phyloP scores from a whole-genome alignment of 1,284 basidiomycete genomes.

The Boletus sp. region DNA sequence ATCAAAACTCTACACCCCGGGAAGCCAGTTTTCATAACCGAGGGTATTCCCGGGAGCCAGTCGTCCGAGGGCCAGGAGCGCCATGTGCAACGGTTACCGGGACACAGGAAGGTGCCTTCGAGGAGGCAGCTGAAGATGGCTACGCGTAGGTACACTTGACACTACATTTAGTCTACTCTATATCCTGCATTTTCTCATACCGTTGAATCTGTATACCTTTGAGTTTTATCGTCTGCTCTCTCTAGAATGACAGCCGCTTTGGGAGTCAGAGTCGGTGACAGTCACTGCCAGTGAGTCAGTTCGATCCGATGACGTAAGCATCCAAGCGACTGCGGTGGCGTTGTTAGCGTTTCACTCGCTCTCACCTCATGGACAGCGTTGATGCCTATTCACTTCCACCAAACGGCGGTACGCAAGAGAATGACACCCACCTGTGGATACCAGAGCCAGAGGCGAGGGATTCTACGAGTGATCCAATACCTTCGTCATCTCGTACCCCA shows the following conservation, averaged over 20 bases:
- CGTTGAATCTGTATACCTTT: not conserved
- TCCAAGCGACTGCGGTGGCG: not conserved
- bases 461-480: constrained; percentile 15
- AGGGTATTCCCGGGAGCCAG: constrained; percentile 3
- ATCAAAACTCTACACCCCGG: constrained; percentile 21
- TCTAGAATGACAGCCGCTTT: no score
- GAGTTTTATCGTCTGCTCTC: not conserved
- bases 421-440: constrained; percentile 31
- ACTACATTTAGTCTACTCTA: not conserved
- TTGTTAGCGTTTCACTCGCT: not conserved
- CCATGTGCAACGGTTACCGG: not conserved
- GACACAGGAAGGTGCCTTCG: constrained; percentile 6
- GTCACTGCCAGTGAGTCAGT: no score
- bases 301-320: constrained; percentile 15
- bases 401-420: constrained; percentile 8
- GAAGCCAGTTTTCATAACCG: not conserved
- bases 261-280: no score
- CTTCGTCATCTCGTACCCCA: constrained; percentile 28
- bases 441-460: constrained; percentile 26
- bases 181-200: not conserved
- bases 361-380: constrained; percentile 17
- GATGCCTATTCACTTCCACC: not conserved
- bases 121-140: constrained; percentile 12
- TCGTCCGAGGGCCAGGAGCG: not conserved
- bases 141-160: constrained; percentile 2